Base-by-base conservation (phyloP, 208 protist genomes). In the Lotmaria passim region DNA sequence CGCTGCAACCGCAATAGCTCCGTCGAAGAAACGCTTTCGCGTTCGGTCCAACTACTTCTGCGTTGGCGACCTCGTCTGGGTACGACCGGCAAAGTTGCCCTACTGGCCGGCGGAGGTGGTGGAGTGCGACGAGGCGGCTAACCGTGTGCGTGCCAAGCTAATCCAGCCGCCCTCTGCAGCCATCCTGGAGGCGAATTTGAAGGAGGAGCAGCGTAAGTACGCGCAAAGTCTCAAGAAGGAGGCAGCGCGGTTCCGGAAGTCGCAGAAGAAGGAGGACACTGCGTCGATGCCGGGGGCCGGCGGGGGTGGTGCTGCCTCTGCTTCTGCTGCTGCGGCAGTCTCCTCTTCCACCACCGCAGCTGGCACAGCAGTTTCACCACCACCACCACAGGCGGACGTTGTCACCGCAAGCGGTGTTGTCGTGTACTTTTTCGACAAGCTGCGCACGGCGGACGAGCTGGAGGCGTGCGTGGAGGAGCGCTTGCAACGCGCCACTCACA, bases 41-140 rank as follows among this genome's bases (percentile, higher is more conserved):
- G 62, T 79, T 15, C 82, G 87, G 28, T 73, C 69, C 43, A 85
- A 96, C 74, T 96, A 96, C 73, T 96, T 96, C 66, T 57, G 89
- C 11, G 79, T 78, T 7, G 73, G 81, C 3, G 92, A 97, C 51
- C 59, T 97, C 48, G 92, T 97, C 17, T 97, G 92, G 90, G 75
- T 89, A 17, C 84, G 87, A 4, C 89, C 89, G 5, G 76, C 78
- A 7, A 77, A 81, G 38, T 61, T 94, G 36, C 92, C 92, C 12
- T 95, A 88, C 76, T 97, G 92, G 90, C 92, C 92, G 0, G 92
- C 87, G 1, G 92, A 95, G 78, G 83, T 95, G 19, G 43, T 89
- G 8, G 69, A 79, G n/a, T 78, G 79, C 23, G 79, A 92, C 39
- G 81, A 87, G 56, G 46, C 47, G 11, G 59, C 67, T 0, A 94